These are phyloP conservation scores for Exserohilum rostratum DNA, from an alignment of 2,329 filamentous ascomycete species.

Conservation along the genomic window DNA sequence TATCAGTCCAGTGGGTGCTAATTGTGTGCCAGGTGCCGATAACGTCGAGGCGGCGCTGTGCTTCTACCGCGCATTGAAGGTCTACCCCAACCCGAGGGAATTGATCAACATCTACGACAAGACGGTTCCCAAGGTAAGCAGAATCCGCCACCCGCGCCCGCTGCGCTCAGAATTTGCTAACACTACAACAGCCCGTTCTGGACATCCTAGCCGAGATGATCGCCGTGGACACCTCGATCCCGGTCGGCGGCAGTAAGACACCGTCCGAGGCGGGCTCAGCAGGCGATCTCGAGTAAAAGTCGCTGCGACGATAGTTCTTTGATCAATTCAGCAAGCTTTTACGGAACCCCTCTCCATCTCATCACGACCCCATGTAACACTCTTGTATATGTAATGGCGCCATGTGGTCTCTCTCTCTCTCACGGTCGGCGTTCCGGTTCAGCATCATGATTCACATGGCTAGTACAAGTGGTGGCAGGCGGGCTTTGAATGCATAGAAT, in stretches of 20 bases:
- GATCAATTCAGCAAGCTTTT: constrained; percentile 21
- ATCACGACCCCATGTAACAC: constrained; percentile 39
- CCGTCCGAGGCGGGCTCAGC: constrained; percentile 44
- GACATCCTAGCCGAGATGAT: constrained; percentile 99
- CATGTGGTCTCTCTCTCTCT: constrained; percentile 18
- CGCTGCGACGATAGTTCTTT: constrained; percentile 4
- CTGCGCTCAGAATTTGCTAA: constrained; percentile 19
- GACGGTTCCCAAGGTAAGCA: constrained; percentile 86
- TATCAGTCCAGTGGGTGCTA: constrained; percentile 19
- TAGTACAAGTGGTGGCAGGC: constrained; percentile 25
- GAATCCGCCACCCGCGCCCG: constrained; percentile 9
- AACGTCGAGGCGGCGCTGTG: constrained; percentile 84
- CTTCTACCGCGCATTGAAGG: constrained; percentile 98
- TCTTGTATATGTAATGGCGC: constrained; percentile 46
- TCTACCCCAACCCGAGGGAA: constrained; percentile 92
- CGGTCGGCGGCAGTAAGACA: constrained; percentile 46
- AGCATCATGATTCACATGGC: constrained; percentile 23
- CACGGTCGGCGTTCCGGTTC: constrained; percentile 37
- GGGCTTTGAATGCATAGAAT: constrained; percentile 26
- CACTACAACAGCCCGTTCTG: constrained; percentile 73
- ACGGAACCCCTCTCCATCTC: constrained; percentile 24
- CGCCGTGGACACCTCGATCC: constrained; percentile 75
- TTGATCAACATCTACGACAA: constrained; percentile 98
- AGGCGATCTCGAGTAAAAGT: constrained; percentile 42
- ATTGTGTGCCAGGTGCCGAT: constrained; percentile 61